Evolutionary conservation across 2,329 filamentous ascomycete species (phyloP).

Genomic region (Arthrobotrys sinensis): DNA sequence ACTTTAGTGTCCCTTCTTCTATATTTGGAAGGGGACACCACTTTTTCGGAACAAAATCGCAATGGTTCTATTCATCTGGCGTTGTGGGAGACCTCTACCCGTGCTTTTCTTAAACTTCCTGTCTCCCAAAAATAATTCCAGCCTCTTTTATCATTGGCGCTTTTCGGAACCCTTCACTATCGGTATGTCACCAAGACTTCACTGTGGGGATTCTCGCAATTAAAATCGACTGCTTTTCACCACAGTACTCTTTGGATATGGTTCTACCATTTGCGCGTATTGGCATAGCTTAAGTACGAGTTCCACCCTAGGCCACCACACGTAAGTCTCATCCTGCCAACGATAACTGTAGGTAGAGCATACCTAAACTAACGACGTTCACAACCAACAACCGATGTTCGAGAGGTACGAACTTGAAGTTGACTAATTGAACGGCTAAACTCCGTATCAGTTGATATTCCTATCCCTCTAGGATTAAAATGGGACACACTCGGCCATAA

Average conservation of each 20-base stretch:
- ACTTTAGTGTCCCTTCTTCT: conserved; percentile 38
- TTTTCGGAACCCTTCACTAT: conserved; percentile 9
- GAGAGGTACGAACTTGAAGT: conserved; percentile 89
- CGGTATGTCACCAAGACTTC: conserved; percentile 13
- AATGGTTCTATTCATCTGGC: conserved; percentile 58
- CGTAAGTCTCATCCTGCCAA: not conserved
- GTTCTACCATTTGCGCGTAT: conserved; percentile 65
- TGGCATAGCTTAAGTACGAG: conserved; percentile 76
- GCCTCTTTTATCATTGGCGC: conserved; percentile 33
- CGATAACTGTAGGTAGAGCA: conserved; percentile 64
- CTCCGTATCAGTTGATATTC: not conserved
- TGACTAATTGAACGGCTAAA: conserved; percentile 79
- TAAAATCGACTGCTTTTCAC: not conserved
- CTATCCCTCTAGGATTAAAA: not conserved
- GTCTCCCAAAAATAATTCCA: conserved; percentile 27
- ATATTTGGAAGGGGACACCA: conserved; percentile 22
- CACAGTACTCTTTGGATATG: too few species aligned
- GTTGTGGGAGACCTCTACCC: conserved; percentile 55
- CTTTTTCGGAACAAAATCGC: conserved; percentile 13
- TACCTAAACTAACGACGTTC: conserved; percentile 82
- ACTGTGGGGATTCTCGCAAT: not conserved
- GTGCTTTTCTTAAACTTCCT: conserved; percentile 50
- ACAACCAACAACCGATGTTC: conserved; percentile 88
- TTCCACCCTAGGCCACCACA: conserved; percentile 72
- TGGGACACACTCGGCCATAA: conserved; percentile 78